These are phyloP conservation scores for Phylloporus scabripes DNA, from an alignment of 768 basidiomycete species.

Conservation along the genomic window DNA sequence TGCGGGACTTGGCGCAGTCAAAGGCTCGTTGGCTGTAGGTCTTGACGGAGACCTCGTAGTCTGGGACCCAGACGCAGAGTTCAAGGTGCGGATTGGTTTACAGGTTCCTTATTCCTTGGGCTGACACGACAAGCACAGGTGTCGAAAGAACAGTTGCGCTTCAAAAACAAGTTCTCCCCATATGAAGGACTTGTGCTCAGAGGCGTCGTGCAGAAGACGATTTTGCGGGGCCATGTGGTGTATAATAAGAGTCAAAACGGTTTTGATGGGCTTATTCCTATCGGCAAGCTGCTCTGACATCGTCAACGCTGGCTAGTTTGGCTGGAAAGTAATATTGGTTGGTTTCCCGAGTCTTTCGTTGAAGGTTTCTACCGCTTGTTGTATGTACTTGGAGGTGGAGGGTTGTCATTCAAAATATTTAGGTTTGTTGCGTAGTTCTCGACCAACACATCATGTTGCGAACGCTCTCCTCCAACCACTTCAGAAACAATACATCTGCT, in stretches of 20 bases:
- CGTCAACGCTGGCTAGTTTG: background rate
- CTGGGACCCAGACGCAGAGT: slow-evolving; percentile 61
- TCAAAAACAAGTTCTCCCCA: slow-evolving; percentile 93
- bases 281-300: slow-evolving; percentile 36
- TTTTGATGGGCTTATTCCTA: slow-evolving; percentile 31
- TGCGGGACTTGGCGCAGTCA: slow-evolving; percentile 61
- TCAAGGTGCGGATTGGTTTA: slow-evolving; percentile 30
- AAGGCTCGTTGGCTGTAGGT: slow-evolving; percentile 71
- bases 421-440: too few species aligned
- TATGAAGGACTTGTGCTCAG: slow-evolving; percentile 70
- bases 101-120: background rate
- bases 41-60: slow-evolving; percentile 84
- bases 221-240: slow-evolving; percentile 67
- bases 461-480: background rate
- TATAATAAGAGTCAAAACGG: slow-evolving; percentile 46
- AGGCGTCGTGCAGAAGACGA: slow-evolving; percentile 74
- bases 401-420: too few species aligned
- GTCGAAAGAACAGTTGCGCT: slow-evolving; percentile 63
- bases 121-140: slow-evolving; percentile 44
- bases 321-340: too few species aligned
- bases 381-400: too few species aligned
- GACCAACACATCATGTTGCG: slow-evolving; percentile 1
- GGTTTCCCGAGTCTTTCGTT: too few species aligned
- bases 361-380: too few species aligned
- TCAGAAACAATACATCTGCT: background rate